These are phyloP conservation scores for Discostella stelligera DNA, from an alignment of 352 stramenopile genomes.

Conservation along the genomic window DNA sequence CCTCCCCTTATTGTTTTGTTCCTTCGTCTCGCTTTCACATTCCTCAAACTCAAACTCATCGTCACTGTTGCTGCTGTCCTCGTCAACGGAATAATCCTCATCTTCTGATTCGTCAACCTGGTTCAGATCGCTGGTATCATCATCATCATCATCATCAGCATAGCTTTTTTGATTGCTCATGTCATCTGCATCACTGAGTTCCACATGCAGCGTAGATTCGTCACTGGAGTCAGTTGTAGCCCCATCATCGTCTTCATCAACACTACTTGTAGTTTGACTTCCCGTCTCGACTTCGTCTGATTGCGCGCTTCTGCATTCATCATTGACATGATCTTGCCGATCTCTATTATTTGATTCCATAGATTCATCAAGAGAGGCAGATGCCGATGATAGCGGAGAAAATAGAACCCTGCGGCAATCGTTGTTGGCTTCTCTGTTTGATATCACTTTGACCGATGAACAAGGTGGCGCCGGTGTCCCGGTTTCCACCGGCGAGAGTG, in stretches of 20 bases:
- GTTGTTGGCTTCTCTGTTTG: neutral
- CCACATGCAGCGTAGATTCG: neutral
- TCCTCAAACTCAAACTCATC: constrained; percentile 49
- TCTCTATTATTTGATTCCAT: constrained; percentile 3
- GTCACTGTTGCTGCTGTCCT: constrained; percentile 33
- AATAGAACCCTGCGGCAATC: constrained; percentile 10
- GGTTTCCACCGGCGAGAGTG: constrained; percentile 6
- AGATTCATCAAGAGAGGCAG: constrained; percentile 4
- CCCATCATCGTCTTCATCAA: constrained; percentile 18
- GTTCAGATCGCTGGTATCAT: neutral
- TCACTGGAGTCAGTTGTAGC: constrained; percentile 4
- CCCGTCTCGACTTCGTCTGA: constrained; percentile 10
- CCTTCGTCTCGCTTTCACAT: constrained; percentile 26
- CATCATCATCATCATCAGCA: constrained; percentile 9
- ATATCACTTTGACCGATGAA: constrained; percentile 44
- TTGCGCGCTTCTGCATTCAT: neutral
- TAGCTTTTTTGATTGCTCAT: constrained; percentile 11
- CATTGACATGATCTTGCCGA: neutral
- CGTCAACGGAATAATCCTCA: constrained; percentile 34
- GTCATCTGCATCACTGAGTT: constrained; percentile 14
- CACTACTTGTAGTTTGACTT: constrained; percentile 3
- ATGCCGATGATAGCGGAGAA: constrained; percentile 15
- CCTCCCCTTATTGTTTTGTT: constrained; percentile 1
- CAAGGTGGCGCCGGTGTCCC: constrained; percentile 18
- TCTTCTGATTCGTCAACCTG: constrained; percentile 27